These are phyloP conservation scores for Withania somnifera DNA, from an alignment of 305 asterid genomes.

Conservation along the genomic window DNA sequence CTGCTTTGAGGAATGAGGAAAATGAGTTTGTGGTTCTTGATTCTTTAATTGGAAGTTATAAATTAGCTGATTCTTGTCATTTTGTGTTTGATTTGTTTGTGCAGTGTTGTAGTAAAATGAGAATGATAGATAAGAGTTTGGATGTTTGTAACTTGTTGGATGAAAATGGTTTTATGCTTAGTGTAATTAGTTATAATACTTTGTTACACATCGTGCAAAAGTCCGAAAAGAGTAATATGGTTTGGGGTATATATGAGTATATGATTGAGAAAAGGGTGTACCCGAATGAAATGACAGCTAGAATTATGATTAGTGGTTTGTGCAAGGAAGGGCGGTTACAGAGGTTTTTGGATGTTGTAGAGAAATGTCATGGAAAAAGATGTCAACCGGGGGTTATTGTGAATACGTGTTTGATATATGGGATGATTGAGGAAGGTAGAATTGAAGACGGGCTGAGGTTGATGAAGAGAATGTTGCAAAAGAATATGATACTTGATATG, in stretches of 20 bases:
- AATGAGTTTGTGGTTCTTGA: conserved; percentile 27
- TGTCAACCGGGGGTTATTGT: conserved; percentile 45
- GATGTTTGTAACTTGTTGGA: conserved; percentile 39
- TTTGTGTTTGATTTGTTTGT: conserved; percentile 68
- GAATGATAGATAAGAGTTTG: conserved; percentile 36
- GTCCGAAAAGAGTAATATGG: conserved; percentile 26
- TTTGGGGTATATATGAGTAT: conserved; percentile 56
- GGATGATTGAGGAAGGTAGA: conserved; percentile 44
- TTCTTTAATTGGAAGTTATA: conserved; percentile 39
- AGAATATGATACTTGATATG: conserved; percentile 46
- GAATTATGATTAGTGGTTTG: conserved; percentile 51
- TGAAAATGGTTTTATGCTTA: conserved; percentile 42
- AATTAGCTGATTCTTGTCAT: conserved; percentile 39
- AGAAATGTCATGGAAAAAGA: conserved; percentile 57
- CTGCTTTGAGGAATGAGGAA: conserved; percentile 20
- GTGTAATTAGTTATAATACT: conserved; percentile 48
- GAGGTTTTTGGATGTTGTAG: conserved; percentile 37
- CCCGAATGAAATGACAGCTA: conserved; percentile 46
- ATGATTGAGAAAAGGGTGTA: conserved; percentile 39
- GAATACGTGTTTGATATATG: conserved; percentile 51
- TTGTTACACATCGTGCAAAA: conserved; percentile 51
- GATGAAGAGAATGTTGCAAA: conserved; percentile 53
- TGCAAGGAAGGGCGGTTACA: conserved; percentile 61
- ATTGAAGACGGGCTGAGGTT: conserved; percentile 42
- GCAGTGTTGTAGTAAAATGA: conserved; percentile 60